phyloP scores from a whole-genome alignment of 306 rosid species.

The Aeschynomene evenia region DNA sequence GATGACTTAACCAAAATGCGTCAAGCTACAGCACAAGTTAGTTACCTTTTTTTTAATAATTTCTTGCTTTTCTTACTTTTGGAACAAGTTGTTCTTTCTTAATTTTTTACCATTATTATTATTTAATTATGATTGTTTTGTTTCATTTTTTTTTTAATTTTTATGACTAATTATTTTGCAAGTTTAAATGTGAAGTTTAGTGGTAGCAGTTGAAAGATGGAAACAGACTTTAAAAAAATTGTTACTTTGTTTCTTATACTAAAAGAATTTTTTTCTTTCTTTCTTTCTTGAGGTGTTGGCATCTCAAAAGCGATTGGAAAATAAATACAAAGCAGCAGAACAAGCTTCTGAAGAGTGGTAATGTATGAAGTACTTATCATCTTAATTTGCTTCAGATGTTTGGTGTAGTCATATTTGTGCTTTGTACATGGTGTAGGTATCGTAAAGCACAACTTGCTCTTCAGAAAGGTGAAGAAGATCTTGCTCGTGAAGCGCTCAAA shows the following conservation, averaged over 20 bases:
- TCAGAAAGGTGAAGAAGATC: slow-evolving; percentile 89
- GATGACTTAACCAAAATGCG: slow-evolving; percentile 97
- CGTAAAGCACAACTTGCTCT: slow-evolving; percentile 93
- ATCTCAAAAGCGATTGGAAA: slow-evolving; percentile 89
- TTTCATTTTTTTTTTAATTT: background rate
- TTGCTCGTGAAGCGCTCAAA: slow-evolving; percentile 96
- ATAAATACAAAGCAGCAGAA: slow-evolving; percentile 80
- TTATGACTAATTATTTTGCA: background rate
- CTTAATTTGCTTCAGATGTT: slow-evolving; percentile 7
- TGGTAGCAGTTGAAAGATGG: background rate
- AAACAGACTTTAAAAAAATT: background rate
- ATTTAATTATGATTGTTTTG: background rate
- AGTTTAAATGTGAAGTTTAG: background rate
- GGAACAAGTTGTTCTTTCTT: background rate
- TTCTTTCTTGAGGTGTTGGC: slow-evolving; percentile 72
- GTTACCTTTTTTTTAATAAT: slow-evolving; percentile 3
- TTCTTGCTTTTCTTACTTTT: background rate
- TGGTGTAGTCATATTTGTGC: slow-evolving; percentile 2
- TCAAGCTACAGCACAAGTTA: slow-evolving; percentile 96
- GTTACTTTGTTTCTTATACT: background rate
- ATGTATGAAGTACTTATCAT: slow-evolving; percentile 25
- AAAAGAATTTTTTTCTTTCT: background rate
- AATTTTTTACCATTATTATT: background rate
- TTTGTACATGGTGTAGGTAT: slow-evolving; percentile 55
- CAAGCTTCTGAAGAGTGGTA: slow-evolving; percentile 99